Base-by-base conservation (phyloP, 768 basidiomycete species). In the Suillus placidus region DNA sequence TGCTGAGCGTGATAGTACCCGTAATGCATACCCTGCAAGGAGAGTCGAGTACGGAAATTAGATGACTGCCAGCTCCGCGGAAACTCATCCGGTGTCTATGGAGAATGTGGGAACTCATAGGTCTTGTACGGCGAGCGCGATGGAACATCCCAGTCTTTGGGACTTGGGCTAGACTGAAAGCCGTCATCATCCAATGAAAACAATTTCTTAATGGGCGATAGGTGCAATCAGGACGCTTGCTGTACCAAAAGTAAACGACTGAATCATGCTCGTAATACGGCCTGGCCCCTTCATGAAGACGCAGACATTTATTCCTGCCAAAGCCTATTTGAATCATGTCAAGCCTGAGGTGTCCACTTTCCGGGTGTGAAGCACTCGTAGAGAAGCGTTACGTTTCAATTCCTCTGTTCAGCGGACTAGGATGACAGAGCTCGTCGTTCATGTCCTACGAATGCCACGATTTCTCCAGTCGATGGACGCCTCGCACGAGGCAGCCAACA, bases 11-110 rank as follows among this genome's bases (percentile, higher is more conserved):
- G 68, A n/a, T 66, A 3, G 40, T 64, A 63, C 37, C n/a, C 45
- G 57, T 71, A 63, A 0, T 69, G 70, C 69, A 77, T 75, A 67
- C 78, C 75, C 32, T 77, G 76, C 0, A 77, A 68, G 18, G 75
- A 77, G 30, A 68, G 71, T 23, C 72, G 72, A 18, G 63, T 66
- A 20, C 67, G 67, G 40, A 78, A 70, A 12, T 71, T 68, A 13
- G 74, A 64, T 23, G 75, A 64, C 52, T 71, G 76, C 76, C 73
- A 78, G 54, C 73, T 75, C 3, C 69, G 76, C 16, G 61, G 63
- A 37, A 60, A 58, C 0, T 76, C 76, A 18, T 77, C 76, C 13
- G 76, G 68, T 6, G 72, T 70, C 54, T 76, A 75, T 12, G 77
- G 70, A 20, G 76, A 72, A 16, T 72, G 75, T 4, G 72, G 67